Evolutionary conservation across 192 early-diverging fungal genomes (phyloP).

Genomic region (Chytriomyces sp.): DNA sequence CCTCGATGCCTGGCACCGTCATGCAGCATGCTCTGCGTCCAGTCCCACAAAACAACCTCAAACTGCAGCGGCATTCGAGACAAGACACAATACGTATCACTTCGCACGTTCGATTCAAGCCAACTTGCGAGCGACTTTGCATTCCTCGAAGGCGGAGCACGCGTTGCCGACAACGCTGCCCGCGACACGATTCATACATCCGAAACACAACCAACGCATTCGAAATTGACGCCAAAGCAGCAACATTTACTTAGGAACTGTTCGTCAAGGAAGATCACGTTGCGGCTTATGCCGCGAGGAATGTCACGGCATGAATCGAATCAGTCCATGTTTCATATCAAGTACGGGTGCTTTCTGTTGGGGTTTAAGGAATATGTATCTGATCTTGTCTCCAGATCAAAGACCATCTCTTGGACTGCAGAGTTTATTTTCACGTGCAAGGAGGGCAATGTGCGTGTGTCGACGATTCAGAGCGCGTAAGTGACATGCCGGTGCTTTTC

Average conservation of each 20-base stretch:
- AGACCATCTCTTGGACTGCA: constrained; percentile 2
- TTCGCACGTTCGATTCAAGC: not conserved
- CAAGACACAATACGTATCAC: not conserved
- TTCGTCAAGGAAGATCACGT: not conserved
- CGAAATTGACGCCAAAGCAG: not conserved
- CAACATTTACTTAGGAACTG: not conserved
- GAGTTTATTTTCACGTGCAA: not conserved
- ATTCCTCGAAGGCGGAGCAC: constrained; percentile 16
- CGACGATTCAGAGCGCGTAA: not conserved
- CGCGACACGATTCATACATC: not conserved
- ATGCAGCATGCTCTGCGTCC: constrained; percentile 6
- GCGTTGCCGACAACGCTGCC: constrained; percentile 1
- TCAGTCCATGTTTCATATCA: not conserved
- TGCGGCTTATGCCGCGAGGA: not conserved
- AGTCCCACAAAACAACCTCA: not conserved
- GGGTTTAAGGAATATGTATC: not conserved
- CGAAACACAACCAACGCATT: not conserved
- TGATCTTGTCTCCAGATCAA: not conserved
- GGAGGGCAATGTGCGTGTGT: not conserved
- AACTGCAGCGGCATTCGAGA: constrained; percentile 7
- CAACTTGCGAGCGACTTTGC: constrained; percentile 6
- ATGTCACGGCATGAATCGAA: constrained; percentile 7
- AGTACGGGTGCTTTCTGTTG: not conserved
- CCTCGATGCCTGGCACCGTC: not conserved
- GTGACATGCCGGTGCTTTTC: not conserved